phyloP scores from a whole-genome alignment of 2,329 filamentous ascomycete species.

The Fusarium goolgardi region DNA sequence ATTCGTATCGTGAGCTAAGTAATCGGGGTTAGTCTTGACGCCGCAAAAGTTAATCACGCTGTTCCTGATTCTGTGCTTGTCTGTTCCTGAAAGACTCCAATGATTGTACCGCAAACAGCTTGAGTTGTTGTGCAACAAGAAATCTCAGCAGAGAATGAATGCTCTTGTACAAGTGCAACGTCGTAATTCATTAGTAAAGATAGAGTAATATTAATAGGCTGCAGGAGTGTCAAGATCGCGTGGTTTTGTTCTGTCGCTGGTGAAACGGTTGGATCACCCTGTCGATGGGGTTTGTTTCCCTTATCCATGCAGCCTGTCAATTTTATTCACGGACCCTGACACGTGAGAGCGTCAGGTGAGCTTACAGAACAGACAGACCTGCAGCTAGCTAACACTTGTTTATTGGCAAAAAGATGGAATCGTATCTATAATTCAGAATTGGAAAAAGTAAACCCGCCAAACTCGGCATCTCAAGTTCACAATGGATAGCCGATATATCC shows the following conservation, averaged over 20 bases:
- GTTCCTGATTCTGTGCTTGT: background rate
- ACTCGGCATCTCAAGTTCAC: background rate
- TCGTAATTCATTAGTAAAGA: constrained; percentile 8
- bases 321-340: constrained; percentile 12
- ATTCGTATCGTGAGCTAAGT: constrained; percentile 16
- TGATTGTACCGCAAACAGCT: constrained; percentile 6
- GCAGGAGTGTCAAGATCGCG: constrained; percentile 3
- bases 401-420: background rate
- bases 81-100: background rate
- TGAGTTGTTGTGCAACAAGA: constrained; percentile 15
- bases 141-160: background rate
- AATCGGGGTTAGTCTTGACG: constrained; percentile 21
- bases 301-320: background rate
- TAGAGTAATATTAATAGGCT: background rate
- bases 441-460: background rate
- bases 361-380: background rate
- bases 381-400: background rate
- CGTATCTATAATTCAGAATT: background rate
- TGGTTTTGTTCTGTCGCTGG: constrained; percentile 27
- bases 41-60: constrained; percentile 20
- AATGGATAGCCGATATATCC: background rate
- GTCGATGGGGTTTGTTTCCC: constrained; percentile 24
- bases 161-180: constrained; percentile 16
- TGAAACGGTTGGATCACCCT: constrained; percentile 26
- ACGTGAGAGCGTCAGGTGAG: constrained; percentile 40